Evolutionary conservation across 331 rosid species (phyloP).

Genomic region (Spiraea crenata): DNA sequence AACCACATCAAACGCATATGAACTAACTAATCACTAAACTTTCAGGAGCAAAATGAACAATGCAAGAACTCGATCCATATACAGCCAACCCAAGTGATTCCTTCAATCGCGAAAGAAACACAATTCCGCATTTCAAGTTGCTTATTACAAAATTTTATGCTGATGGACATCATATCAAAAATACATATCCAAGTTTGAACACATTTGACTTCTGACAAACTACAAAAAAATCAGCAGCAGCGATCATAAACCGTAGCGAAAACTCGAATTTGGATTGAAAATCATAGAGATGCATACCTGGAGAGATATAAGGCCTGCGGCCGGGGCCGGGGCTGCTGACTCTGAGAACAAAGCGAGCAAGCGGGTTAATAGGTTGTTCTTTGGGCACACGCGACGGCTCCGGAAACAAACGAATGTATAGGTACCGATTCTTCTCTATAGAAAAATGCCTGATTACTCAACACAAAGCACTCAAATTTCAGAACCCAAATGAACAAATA

Average conservation of each 20-base stretch:
- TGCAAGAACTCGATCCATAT: background rate
- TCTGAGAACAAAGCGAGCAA: constrained; percentile 76
- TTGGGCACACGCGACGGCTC: constrained; percentile 65
- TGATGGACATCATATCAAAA: background rate
- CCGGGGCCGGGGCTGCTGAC: constrained; percentile 53
- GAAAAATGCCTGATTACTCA: constrained; percentile 54
- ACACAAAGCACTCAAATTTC: constrained; percentile 7
- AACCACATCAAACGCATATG: background rate
- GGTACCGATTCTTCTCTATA: constrained; percentile 63
- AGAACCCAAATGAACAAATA: background rate
- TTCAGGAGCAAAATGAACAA: constrained; percentile 1
- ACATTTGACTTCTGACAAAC: background rate
- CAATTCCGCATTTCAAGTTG: background rate
- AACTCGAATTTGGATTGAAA: background rate
- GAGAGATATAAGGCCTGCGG: constrained; percentile 60
- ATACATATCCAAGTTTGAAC: background rate
- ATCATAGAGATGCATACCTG: constrained; percentile 38
- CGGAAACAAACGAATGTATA: constrained; percentile 73
- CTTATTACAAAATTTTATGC: background rate
- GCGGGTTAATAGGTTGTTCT: constrained; percentile 75
- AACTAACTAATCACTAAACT: background rate
- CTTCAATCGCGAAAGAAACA: background rate
- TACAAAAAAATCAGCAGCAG: background rate
- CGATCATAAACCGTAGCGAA: background rate
- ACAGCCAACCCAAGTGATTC: background rate